Conservation (phyloP, 805 yeast genomes). For the Wickerhamomyces alni region DNA sequence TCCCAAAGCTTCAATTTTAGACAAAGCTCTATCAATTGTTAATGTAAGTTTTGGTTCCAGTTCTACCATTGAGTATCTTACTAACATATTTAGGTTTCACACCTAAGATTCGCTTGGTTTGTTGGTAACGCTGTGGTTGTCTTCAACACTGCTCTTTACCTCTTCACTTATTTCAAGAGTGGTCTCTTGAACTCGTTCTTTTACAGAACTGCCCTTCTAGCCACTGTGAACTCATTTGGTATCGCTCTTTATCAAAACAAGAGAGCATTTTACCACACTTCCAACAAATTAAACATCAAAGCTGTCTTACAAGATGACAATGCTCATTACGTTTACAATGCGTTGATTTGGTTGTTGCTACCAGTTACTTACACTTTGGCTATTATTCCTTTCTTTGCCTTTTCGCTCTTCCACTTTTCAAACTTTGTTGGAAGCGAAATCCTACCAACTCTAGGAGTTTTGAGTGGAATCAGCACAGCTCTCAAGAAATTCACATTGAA, state of each 20-base stretch:
- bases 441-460: conserved; percentile 49
- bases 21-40: not conserved
- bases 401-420: conserved; percentile 77
- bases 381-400: conserved; percentile 66
- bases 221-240: conserved; percentile 69
- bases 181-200: conserved; percentile 34
- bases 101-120: conserved; percentile 76
- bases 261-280: conserved; percentile 21
- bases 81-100: conserved; percentile 6
- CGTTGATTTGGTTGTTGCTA: conserved; percentile 46
- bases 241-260: conserved; percentile 60
- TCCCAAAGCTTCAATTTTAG: not conserved
- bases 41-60: not conserved
- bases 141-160: conserved; percentile 32
- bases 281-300: conserved; percentile 20
- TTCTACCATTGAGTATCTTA: not conserved
- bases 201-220: conserved; percentile 56
- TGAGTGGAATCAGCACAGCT: conserved; percentile 19
- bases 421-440: conserved; percentile 61
- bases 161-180: conserved; percentile 27
- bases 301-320: conserved; percentile 54
- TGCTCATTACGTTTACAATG: conserved; percentile 61
- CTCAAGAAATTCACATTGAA: conserved; percentile 41
- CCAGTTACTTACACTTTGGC: conserved; percentile 55
- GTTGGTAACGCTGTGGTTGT: conserved; percentile 48